Evolutionary conservation across 257 asterid species (phyloP), one percentile per base, ranked within the genome.

Genomic region (Ilex asprella): DNA sequence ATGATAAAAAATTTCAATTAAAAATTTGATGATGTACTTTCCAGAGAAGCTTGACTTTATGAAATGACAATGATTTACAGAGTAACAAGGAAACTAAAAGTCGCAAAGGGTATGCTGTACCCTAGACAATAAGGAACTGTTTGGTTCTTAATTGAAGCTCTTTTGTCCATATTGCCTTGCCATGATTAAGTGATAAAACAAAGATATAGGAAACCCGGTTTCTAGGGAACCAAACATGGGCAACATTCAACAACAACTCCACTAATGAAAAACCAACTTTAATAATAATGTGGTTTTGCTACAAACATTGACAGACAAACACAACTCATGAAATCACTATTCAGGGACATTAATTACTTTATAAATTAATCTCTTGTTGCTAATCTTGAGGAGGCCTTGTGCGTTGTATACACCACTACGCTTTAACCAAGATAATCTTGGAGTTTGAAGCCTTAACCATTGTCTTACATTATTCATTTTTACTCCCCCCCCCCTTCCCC

Each of bases 181-280:
- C 27, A 49, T 59, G 31, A 13, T 53, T 72, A 47, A 63, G 60
- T 65, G 63, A 63, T 64, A 59, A 65, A 61, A 71, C 69, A 56
- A 63, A 77, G 80, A 77, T 71, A 67, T 73, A 81, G 95, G 84
- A 78, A 78, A 78, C 70, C 72, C 74, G 71, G 84, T 54, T 72
- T 56, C 65, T 74, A 70, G 75, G 76, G 71, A 69, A 70, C 43
- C 67, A 64, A 83, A 77, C 74, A 67, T 82, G 81, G 70, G 73
- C 79, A 77, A 21, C 79, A 69, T 39, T 64, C 72, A 79, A 63
- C 74, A 86, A 78, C 87, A 56, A 81, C 87, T 78, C 88, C 89
- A 84, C 87, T 70, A 68, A 49, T 56, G 46, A 64, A 29, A 54
- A 77, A 67, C 67, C 68, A 70, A 61, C 70, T 69, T 64, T 73